Evolutionary conservation across 148 eudicot genomes (phyloP), one percentile per base, ranked within the genome.

Genomic region (Persicaria maculosa): DNA sequence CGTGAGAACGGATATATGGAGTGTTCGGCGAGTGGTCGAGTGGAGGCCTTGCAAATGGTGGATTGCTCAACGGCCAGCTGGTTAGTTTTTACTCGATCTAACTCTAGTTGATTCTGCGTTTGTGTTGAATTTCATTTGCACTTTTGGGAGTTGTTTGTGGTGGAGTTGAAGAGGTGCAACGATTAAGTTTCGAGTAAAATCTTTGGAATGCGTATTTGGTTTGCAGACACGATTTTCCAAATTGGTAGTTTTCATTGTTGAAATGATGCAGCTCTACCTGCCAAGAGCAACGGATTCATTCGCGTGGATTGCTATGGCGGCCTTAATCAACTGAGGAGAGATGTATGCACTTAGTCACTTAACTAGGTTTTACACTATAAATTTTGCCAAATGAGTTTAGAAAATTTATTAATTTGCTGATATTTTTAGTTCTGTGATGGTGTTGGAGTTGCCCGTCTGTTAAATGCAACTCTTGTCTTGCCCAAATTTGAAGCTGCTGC

Each of bases 221-320:
- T 81, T 95, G 97, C 96, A 89, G 93, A 90, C 85, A 82, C 70
- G 70, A 80, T 88, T 79, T 91, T 91, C 87, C 31, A 61, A 81
- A 64, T 82, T 82, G 87, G 86, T 83, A 47, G 47, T 85, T 83
- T 76, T 89, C 80, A 82, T 62, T 90, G 91, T 90, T 89, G 84
- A 89, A 83, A 87, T 92, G 93, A 85, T 92, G 92, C 96, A 95
- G 99, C 90, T 86, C 84, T 92, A 65, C 96, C 99, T 75, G 82
- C 74, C 58, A 76, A 86, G 83, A 92, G 82, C 43, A 92, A 90
- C 85, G 97, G 99, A 71, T 95, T 85, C 82, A 85, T 95, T 71
- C 90, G 99, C 58, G 97, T 95, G 87, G 99, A 92, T 82, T 95
- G 99, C 85, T 95, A 92, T 82, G 99, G 99, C 44, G 99, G 99